Base-by-base conservation (phyloP, 129 eudicot species). In the Glebionis coronaria region DNA sequence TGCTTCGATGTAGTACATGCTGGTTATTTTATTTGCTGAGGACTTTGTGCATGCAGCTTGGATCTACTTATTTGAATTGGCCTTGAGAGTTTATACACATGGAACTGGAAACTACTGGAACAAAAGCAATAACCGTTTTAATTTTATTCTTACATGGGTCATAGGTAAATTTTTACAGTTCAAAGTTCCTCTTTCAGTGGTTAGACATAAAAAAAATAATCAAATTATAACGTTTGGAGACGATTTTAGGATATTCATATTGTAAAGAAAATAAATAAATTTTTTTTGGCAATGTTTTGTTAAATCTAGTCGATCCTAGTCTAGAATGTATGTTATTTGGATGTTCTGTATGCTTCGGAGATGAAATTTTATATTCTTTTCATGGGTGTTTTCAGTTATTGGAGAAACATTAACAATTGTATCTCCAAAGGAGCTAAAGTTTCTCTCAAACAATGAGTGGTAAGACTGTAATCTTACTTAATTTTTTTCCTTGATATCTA, bases 381-480 rank as follows among this genome's bases (percentile, higher is more conserved):
- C 50, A 53, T 72, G 44, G 11, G 52, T 68, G 65, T 46, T 50
- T 72, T 75, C 90, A 90, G 99, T 93, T 78, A 85, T 89, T 40
- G 95, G 95, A 60, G 99, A 93, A 93, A 93, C 97, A 59, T 57
- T 90, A 45, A 93, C 99, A 67, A 86, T 88, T 52, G 25, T 81
- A 31, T 73, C 95, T 57, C 97, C 97, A 49, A 14, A 81, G 49
- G 85, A 59, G 29, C 70, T 69, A 21, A 75, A 87, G 15, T n/a
- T 89, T 93, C 73, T 84, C 59, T 86, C 95, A 46, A 88, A 88
- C 71, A 95, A 96, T 29, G 98, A 93, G 84, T 93, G 98, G 97
- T 90, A 78, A 77, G 85, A 28, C 57, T 68, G 46, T 67, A 31
- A 31, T 5, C 38, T 31, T 29, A n/a, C n/a, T n/a, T n/a, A n/a